These are phyloP conservation scores for Jatropha curcas DNA, from an alignment of 345 rosid genomes.

Conservation along the genomic window DNA sequence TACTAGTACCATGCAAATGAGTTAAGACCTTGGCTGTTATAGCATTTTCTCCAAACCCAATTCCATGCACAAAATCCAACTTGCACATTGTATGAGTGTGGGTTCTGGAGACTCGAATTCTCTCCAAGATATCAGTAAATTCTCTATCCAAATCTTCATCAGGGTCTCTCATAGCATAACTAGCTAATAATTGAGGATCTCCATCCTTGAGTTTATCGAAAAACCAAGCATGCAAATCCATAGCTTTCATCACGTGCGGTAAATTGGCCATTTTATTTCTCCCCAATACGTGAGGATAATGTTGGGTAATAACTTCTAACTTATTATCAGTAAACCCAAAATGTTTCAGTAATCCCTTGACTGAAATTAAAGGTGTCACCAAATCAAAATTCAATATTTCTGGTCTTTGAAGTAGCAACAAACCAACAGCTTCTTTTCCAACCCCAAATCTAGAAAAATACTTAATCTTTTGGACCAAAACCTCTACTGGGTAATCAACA, in stretches of 20 bases:
- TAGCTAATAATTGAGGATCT: constrained; percentile 39
- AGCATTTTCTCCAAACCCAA: constrained; percentile 69
- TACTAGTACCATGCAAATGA: constrained; percentile 50
- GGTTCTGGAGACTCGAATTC: constrained; percentile 36
- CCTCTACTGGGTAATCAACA: constrained; percentile 40
- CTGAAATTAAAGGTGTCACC: constrained; percentile 42
- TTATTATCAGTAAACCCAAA: constrained; percentile 47
- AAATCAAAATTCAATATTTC: constrained; percentile 49
- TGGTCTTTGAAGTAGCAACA: constrained; percentile 48
- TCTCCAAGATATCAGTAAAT: constrained; percentile 45
- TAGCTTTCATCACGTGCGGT: constrained; percentile 44
- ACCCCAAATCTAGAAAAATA: constrained; percentile 56
- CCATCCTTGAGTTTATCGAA: constrained; percentile 48
- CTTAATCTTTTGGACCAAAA: constrained; percentile 35
- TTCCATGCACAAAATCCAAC: constrained; percentile 50
- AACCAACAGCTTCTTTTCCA: constrained; percentile 40
- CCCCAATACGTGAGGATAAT: constrained; percentile 29
- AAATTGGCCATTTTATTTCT: constrained; percentile 54
- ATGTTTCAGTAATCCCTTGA: constrained; percentile 48
- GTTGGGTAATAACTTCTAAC: constrained; percentile 22
- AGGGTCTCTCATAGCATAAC: constrained; percentile 41
- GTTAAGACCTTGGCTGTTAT: constrained; percentile 44
- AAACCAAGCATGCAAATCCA: constrained; percentile 46
- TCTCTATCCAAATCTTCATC: constrained; percentile 46
- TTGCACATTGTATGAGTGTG: constrained; percentile 46